Percentiles rank a stretch among this genome's conserved stretches.
Conservation (phyloP, 768 basidiomycete genomes). For the Mrakia gelida region DNA sequence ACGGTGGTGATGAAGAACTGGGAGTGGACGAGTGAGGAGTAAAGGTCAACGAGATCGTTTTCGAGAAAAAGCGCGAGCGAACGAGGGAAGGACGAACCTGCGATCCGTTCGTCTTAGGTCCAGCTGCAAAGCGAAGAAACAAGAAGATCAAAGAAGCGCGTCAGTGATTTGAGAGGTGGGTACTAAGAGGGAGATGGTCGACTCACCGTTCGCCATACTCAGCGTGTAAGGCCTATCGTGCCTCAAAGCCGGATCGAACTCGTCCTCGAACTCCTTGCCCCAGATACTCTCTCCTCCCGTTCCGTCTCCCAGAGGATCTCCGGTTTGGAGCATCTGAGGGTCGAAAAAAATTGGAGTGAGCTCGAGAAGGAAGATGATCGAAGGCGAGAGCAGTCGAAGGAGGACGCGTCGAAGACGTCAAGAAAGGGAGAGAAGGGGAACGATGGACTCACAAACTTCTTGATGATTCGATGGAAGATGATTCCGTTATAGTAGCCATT, state of each 20-base stretch:
- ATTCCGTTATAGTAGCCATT: slow-evolving; percentile 88
- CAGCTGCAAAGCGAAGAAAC: slow-evolving; percentile 49
- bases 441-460: slow-evolving; percentile 64
- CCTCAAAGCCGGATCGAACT: slow-evolving; percentile 79
- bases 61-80: background rate
- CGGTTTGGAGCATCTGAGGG: slow-evolving; percentile 81
- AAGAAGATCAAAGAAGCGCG: slow-evolving; percentile 9
- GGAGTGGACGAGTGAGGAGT: background rate
- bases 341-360: background rate
- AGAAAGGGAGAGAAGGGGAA: too few species aligned
- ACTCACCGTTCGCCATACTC: slow-evolving; percentile 60
- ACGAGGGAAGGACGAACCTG: slow-evolving; percentile 40
- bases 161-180: slow-evolving; percentile 29
- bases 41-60: background rate
- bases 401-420: too few species aligned
- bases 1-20: slow-evolving; percentile 97
- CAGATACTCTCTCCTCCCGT: slow-evolving; percentile 88
- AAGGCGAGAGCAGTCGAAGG: background rate
- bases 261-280: slow-evolving; percentile 86
- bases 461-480: slow-evolving; percentile 94
- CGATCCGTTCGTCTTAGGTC: slow-evolving; percentile 83
- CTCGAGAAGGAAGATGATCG: background rate
- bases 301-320: slow-evolving; percentile 90
- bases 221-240: slow-evolving; percentile 96
- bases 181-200: background rate